Evolutionary conservation across 805 yeast genomes (phyloP), one percentile per base, ranked within the genome.

Genomic region (Scheffersomyces coipomensis): DNA sequence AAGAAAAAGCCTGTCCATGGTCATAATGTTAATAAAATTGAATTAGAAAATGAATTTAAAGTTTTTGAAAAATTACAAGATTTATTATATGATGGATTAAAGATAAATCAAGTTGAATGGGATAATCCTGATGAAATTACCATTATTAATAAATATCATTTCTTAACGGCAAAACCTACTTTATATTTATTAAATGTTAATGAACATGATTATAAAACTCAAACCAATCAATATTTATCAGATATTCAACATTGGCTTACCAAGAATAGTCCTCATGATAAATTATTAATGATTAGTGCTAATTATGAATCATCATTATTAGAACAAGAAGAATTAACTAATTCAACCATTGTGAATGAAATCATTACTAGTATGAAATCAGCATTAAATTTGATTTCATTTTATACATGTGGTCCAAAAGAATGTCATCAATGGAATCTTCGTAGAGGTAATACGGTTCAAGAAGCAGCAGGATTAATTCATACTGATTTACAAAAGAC

Each of bases 351-450:
- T 8, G 66, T 87, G 35, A 83, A 88, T n/a, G 62, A 64, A 35
- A 78, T 85, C 33, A 81, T 88, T 29, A 58, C 65, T 13, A 71
- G 76, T 42, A 83, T 88, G 85, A 76, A 95, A 56, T 60, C 69
- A 42, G 75, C 79, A 42, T 69, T 89, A 42, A 78, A 81, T 38
- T 69, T 89, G 56, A 85, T 88, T 17, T 85, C 95, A 29, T 89
- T 78, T 61, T 89, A 84, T 66, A 89, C 97, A 0, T 86, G 95
- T 56, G 97, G 97, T 21, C 81, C 82, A 19, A 71, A 74, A 37
- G 96, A 89, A 62, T 90, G 85, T 8, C 71, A 91, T 54, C 95
- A 89, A 60, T 89, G 97, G 97, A 85, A 89, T 13, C 73, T 89
- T 39, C 75, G 90, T 56, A 71, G 72, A 37, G 87, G 88, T 22